phyloP scores from a whole-genome alignment of 2,329 filamentous ascomycete genomes.

The Onygena corvina region DNA sequence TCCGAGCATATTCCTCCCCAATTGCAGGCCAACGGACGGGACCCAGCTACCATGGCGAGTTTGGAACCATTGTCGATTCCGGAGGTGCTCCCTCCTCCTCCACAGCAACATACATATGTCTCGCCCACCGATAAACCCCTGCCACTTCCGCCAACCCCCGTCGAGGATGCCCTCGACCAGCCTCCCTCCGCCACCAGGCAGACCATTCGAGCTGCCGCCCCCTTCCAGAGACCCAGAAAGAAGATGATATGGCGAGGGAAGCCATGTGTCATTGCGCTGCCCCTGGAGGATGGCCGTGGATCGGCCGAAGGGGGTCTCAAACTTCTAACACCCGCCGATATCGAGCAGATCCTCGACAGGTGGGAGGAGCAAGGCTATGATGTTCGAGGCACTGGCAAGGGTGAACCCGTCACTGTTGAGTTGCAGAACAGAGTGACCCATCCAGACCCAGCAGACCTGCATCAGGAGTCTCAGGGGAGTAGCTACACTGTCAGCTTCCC shows the following conservation, averaged over 20 bases:
- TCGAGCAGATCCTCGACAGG: slow-evolving; percentile 28
- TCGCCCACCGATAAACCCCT: slow-evolving; percentile 13
- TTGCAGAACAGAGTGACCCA: slow-evolving; percentile 32
- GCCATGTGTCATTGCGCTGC: slow-evolving; percentile 58
- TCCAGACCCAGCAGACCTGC: slow-evolving; percentile 31
- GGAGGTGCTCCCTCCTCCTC: slow-evolving; percentile 1
- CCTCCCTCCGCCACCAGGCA: slow-evolving; percentile 13
- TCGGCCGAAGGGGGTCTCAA: slow-evolving; percentile 29
- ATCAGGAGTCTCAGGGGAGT: slow-evolving; percentile 25
- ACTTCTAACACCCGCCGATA: slow-evolving; percentile 30
- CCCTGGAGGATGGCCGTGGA: slow-evolving; percentile 55
- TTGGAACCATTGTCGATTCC: slow-evolving; percentile 15
- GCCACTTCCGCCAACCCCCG: slow-evolving; percentile 12
- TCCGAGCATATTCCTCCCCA: too few species aligned
- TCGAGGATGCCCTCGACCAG: slow-evolving; percentile 8
- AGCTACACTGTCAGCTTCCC: slow-evolving; percentile 33
- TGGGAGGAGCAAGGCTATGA: slow-evolving; percentile 37
- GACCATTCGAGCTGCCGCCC: slow-evolving; percentile 15
- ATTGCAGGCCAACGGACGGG: not conserved
- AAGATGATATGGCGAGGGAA: slow-evolving; percentile 66
- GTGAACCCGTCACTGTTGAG: slow-evolving; percentile 19
- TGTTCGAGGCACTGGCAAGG: slow-evolving; percentile 30
- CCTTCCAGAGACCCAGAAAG: slow-evolving; percentile 44
- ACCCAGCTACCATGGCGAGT: slow-evolving; percentile 4
- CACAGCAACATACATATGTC: slow-evolving; percentile 5